phyloP scores from a whole-genome alignment of 371 early-diverging fungal species.

The Fennellomyces sp. region DNA sequence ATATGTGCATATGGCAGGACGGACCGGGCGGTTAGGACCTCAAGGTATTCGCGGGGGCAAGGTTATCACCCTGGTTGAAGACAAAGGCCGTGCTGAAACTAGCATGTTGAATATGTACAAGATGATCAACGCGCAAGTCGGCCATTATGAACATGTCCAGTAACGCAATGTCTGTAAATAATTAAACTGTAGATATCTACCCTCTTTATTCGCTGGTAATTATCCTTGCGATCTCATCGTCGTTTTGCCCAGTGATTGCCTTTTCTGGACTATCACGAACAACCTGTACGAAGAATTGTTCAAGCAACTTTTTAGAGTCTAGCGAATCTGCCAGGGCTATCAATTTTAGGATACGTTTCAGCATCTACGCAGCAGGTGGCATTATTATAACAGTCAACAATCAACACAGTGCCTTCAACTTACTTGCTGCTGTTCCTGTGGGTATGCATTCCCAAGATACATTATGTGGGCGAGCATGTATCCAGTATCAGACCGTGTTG shows the following conservation, averaged over 20 bases:
- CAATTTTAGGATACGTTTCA: constrained; percentile 30
- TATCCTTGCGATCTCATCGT: not conserved
- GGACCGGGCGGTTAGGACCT: constrained; percentile 73
- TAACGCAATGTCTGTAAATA: constrained; percentile 9
- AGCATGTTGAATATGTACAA: constrained; percentile 43
- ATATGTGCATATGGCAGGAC: constrained; percentile 87
- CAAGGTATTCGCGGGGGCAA: constrained; percentile 46
- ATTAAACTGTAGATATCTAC: not conserved
- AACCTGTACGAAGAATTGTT: not conserved
- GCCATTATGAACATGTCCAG: constrained; percentile 36
- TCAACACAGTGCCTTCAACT: too few species aligned
- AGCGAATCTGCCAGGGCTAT: not conserved
- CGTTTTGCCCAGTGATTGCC: not conserved
- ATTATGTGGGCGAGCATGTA: constrained; percentile 21
- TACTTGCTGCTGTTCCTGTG: constrained; percentile 39
- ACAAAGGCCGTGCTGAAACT: constrained; percentile 42
- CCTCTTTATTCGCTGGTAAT: not conserved
- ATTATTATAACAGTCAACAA: not conserved
- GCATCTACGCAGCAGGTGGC: constrained; percentile 15
- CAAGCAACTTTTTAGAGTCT: not conserved
- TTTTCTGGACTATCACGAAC: constrained; percentile 11
- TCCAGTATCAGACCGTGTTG: constrained; percentile 12
- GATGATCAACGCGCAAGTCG: constrained; percentile 30
- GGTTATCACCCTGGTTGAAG: constrained; percentile 59
- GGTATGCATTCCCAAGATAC: not conserved